Conservation (phyloP, 2,329 filamentous ascomycete species). For the Mycocentrospora acerina region DNA sequence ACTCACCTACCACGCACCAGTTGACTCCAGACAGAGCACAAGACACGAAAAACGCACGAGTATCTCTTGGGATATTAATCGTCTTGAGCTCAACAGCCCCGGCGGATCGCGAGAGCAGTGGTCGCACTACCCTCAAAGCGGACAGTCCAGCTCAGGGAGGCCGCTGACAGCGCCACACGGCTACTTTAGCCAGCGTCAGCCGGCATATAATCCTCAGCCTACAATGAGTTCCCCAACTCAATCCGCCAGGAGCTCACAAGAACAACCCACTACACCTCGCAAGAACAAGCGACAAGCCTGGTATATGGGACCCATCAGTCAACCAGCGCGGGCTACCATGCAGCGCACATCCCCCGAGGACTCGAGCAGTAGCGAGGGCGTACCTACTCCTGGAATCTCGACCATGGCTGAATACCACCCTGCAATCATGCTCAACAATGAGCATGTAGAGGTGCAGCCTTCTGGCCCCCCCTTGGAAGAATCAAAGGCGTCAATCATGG, state of each 20-base stretch:
- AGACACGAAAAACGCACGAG: conserved; percentile 37
- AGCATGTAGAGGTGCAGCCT: conserved; percentile 49
- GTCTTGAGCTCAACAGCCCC: conserved; percentile 62
- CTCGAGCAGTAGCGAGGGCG: conserved; percentile 57
- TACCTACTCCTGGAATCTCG: conserved; percentile 54
- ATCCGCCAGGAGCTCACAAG: conserved; percentile 40
- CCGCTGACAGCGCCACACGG: conserved; percentile 44
- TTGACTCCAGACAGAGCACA: conserved; percentile 25
- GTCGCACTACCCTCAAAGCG: conserved; percentile 32
- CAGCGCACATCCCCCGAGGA: conserved; percentile 58
- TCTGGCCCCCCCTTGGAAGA: conserved; percentile 44
- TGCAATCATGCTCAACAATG: conserved; percentile 54
- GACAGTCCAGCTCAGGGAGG: conserved; percentile 20
- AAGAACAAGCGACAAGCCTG: conserved; percentile 69
- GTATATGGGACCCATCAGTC: conserved; percentile 61
- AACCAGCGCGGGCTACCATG: conserved; percentile 26
- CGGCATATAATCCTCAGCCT: conserved; percentile 20
- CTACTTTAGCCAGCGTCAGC: conserved; percentile 33
- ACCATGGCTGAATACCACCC: conserved; percentile 55
- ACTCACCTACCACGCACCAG: conserved; percentile 40
- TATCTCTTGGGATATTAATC: conserved; percentile 65
- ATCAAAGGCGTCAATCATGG: conserved; percentile 39
- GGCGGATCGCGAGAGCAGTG: conserved; percentile 41
- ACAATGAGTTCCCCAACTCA: conserved; percentile 35
- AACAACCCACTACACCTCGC: conserved; percentile 53